A percentile compares a stretch with the other conserved stretches of the same genome.
Conservation (phyloP, 805 yeast genomes). For the Suhomyces xylopsoci region DNA sequence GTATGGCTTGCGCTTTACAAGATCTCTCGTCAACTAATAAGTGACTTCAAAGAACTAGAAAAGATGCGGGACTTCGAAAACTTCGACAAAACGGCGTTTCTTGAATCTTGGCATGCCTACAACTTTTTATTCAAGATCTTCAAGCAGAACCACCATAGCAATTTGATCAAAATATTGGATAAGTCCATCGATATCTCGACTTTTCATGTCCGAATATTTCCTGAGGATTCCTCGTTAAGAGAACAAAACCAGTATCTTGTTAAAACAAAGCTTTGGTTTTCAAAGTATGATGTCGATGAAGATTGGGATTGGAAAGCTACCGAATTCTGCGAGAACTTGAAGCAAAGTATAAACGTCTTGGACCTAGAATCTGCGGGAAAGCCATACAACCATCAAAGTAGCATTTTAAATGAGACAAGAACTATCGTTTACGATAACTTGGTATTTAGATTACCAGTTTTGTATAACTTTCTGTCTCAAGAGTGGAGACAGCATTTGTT, state of each 20-base stretch:
- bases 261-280: background rate
- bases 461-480: background rate
- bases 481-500: slow-evolving; percentile 25
- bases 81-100: background rate
- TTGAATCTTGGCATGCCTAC: slow-evolving; percentile 13
- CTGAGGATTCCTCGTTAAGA: background rate
- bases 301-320: background rate
- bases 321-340: background rate
- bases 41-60: slow-evolving; percentile 8
- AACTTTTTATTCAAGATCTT: slow-evolving; percentile 17
- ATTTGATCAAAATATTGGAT: slow-evolving; percentile 12
- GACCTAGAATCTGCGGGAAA: background rate
- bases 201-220: slow-evolving; percentile 10
- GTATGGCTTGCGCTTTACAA: slow-evolving; percentile 19
- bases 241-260: background rate
- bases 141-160: slow-evolving; percentile 16
- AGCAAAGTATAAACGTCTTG: background rate
- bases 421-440: background rate
- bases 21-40: slow-evolving; percentile 11
- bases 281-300: background rate
- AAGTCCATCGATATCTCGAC: slow-evolving; percentile 14
- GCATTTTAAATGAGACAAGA: background rate
- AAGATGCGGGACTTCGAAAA: background rate
- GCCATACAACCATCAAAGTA: background rate
- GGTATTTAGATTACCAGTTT: background rate